Conservation (phyloP, 805 yeast genomes). For the Hanseniaspora mollemarum region DNA sequence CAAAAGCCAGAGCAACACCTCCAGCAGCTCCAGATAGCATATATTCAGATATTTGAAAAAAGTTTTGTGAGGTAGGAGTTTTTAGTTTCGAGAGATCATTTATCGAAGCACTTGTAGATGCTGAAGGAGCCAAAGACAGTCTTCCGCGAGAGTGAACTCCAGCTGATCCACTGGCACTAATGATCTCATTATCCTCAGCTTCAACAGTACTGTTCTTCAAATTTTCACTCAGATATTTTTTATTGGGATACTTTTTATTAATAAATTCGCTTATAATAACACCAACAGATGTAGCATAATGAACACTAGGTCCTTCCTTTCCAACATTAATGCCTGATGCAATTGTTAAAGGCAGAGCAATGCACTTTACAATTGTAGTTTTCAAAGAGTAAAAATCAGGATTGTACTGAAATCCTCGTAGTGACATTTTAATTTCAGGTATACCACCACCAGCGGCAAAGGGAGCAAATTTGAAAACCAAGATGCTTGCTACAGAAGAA, state of each 20-base stretch:
- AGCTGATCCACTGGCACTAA: neutral
- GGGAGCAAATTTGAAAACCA: conserved; percentile 68
- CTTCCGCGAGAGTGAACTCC: neutral
- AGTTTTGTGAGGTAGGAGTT: conserved; percentile 25
- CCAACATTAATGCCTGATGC: conserved; percentile 91
- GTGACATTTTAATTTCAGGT: conserved; percentile 89
- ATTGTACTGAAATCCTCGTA: conserved; percentile 69
- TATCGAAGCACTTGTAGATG: conserved; percentile 21
- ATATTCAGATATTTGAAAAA: conserved; percentile 28
- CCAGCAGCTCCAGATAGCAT: conserved; percentile 90
- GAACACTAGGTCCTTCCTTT: conserved; percentile 97
- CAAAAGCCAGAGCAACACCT: conserved; percentile 98
- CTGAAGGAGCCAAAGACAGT: conserved; percentile 12
- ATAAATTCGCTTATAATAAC: conserved; percentile 52
- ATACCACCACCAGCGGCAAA: conserved; percentile 96
- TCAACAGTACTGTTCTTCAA: conserved; percentile 4
- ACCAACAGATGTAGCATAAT: conserved; percentile 72
- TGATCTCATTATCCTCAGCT: conserved; percentile 12
- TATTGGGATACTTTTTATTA: conserved; percentile 45
- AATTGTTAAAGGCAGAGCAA: conserved; percentile 80
- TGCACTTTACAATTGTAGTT: conserved; percentile 62
- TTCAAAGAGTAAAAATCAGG: conserved; percentile 62
- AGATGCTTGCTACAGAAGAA: conserved; percentile 51
- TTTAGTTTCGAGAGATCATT: conserved; percentile 35
- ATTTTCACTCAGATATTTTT: conserved; percentile 18